These are phyloP conservation scores for Solanum piurae DNA, from an alignment of 257 asterid species.

Conservation along the genomic window DNA sequence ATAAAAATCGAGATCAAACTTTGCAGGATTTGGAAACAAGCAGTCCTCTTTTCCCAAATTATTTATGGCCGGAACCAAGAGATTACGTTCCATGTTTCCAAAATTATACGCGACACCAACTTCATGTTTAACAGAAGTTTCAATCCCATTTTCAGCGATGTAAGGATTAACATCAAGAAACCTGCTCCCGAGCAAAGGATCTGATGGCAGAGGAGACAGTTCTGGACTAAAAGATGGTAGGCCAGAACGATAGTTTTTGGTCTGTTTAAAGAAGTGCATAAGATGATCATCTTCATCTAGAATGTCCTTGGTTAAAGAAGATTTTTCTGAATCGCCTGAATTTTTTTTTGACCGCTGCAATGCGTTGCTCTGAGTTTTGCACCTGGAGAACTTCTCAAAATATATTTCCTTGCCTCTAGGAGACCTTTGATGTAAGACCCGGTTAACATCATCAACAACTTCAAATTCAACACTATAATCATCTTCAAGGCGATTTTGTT, in stretches of 20 bases:
- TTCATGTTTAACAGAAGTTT: slow-evolving; percentile 18
- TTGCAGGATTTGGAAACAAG: slow-evolving; percentile 13
- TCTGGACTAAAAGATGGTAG: slow-evolving; percentile 25
- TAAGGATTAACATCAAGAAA: slow-evolving; percentile 19
- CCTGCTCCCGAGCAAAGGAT: slow-evolving; percentile 16
- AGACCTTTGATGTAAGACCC: slow-evolving; percentile 16
- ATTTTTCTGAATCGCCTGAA: slow-evolving; percentile 7
- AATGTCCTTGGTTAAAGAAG: slow-evolving; percentile 18
- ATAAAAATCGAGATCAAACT: slow-evolving; percentile 15
- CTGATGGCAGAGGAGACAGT: slow-evolving; percentile 26
- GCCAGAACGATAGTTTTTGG: slow-evolving; percentile 15
- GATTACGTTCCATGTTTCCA: slow-evolving; percentile 17
- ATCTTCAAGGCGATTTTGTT: slow-evolving; percentile 20
- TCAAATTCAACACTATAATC: slow-evolving; percentile 15
- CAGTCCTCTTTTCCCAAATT: slow-evolving; percentile 24
- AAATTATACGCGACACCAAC: slow-evolving; percentile 4
- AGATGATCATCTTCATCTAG: slow-evolving; percentile 5
- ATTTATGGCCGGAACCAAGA: neutral
- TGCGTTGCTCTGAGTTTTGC: slow-evolving; percentile 21
- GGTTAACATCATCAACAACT: slow-evolving; percentile 20
- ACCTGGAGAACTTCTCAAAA: slow-evolving; percentile 24
- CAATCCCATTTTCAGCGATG: slow-evolving; percentile 10
- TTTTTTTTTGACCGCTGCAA: slow-evolving; percentile 13
- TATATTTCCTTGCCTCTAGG: slow-evolving; percentile 14
- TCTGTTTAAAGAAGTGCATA: slow-evolving; percentile 17